Evolutionary conservation across 2,329 filamentous ascomycete genomes (phyloP).

Genomic region (Talaromyces atroroseus): DNA sequence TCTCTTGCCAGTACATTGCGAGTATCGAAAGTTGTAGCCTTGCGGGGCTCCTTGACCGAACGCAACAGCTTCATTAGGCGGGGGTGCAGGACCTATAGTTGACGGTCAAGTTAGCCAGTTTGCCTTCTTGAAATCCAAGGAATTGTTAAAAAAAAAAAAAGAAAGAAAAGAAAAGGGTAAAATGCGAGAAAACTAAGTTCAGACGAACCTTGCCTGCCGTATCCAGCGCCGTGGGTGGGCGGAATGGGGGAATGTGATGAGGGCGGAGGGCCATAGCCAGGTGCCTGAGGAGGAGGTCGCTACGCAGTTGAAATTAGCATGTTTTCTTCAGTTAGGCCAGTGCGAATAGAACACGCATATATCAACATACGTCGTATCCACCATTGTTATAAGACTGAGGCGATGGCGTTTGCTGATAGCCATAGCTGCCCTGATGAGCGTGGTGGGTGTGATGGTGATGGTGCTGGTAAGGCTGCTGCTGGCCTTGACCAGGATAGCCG

Average conservation of each 20-base stretch:
- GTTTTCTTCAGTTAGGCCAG: background rate
- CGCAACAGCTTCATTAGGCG: slow-evolving; percentile 60
- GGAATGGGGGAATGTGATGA: slow-evolving; percentile 26
- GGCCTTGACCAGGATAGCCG: slow-evolving; percentile 34
- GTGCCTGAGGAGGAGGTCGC: slow-evolving; percentile 23
- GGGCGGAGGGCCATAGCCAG: slow-evolving; percentile 18
- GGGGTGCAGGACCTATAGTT: slow-evolving; percentile 55
- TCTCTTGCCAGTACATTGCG: slow-evolving; percentile 77
- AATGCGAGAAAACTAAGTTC: background rate
- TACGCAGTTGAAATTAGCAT: slow-evolving; percentile 6
- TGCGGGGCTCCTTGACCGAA: slow-evolving; percentile 77
- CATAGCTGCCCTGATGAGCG: slow-evolving; percentile 32
- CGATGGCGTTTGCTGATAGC: slow-evolving; percentile 40
- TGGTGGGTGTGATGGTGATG: background rate
- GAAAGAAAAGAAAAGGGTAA: background rate
- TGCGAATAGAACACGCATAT: background rate
- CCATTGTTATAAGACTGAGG: slow-evolving; percentile 28
- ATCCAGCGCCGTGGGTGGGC: slow-evolving; percentile 33
- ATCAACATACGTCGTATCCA: slow-evolving; percentile 33
- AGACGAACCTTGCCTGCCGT: slow-evolving; percentile 37
- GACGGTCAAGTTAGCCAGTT: slow-evolving; percentile 24
- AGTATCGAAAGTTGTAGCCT: slow-evolving; percentile 83
- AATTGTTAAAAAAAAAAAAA: background rate
- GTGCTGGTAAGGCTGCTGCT: slow-evolving; percentile 35
- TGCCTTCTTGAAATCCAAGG: background rate